Evolutionary conservation across 805 yeast species (phyloP).

Genomic region (Cyberlindnera saturnus): DNA sequence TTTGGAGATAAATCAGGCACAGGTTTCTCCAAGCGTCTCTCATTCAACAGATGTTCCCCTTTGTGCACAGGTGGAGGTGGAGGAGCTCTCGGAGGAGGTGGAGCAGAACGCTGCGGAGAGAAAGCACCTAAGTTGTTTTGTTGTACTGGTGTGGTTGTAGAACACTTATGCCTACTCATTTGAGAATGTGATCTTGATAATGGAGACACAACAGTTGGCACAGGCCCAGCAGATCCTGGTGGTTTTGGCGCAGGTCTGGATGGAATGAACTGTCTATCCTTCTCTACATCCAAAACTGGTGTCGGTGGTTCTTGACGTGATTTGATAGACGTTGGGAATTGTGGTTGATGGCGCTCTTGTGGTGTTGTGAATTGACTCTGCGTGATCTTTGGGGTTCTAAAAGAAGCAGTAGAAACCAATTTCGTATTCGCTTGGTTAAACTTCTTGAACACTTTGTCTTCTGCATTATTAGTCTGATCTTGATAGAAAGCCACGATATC

Average conservation of each 20-base stretch:
- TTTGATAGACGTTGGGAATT: conserved; percentile 15
- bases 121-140: conserved; percentile 8
- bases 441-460: conserved; percentile 35
- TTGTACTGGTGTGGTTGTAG: conserved; percentile 15
- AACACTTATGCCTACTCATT: conserved; percentile 5
- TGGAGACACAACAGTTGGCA: conserved; percentile 24
- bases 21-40: conserved; percentile 1
- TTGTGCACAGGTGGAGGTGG: conserved; percentile 22
- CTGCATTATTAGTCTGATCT: conserved; percentile 42
- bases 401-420: conserved; percentile 26
- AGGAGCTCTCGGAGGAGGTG: conserved; percentile 24
- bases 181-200: conserved; percentile 18
- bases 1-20: too few relatives aligned
- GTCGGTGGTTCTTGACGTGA: conserved; percentile 22
- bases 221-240: conserved; percentile 25
- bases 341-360: conserved; percentile 16
- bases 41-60: conserved; percentile 15
- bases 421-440: conserved; percentile 26
- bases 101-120: conserved; percentile 22
- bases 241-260: conserved; percentile 68
- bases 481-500: conserved; percentile 85
- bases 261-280: conserved; percentile 48
- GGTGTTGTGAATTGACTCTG: conserved; percentile 20
- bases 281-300: conserved; percentile 8
- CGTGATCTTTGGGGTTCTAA: conserved; percentile 26